phyloP scores from a whole-genome alignment of 352 stramenopile species.

The Pythium aquatile region DNA sequence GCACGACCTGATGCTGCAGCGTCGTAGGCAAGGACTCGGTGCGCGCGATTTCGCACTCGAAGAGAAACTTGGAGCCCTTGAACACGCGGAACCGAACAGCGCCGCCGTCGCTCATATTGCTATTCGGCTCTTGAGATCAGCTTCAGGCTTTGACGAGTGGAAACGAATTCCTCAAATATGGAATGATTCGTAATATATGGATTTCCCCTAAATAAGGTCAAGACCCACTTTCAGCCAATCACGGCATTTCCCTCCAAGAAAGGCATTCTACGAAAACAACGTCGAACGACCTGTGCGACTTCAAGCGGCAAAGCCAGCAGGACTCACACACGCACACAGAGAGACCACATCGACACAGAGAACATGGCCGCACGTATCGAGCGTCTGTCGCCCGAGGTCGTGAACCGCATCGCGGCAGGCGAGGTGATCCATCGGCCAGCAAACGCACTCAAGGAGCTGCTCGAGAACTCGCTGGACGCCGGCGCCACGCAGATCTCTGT shows the following conservation, averaged over 20 bases:
- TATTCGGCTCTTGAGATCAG: not conserved
- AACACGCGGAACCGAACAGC: constrained; percentile 54
- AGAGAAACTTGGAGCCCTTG: constrained; percentile 70
- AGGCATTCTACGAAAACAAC: constrained; percentile 1
- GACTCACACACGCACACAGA: not conserved
- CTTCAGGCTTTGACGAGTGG: constrained; percentile 10
- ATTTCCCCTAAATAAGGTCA: not conserved
- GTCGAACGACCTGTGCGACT: not conserved
- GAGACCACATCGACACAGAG: not conserved
- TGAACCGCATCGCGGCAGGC: constrained; percentile 93
- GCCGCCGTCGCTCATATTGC: constrained; percentile 3
- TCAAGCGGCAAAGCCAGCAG: not conserved
- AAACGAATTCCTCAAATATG: not conserved
- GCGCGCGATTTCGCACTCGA: constrained; percentile 45
- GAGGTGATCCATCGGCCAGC: constrained; percentile 96
- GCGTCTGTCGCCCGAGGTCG: constrained; percentile 88
- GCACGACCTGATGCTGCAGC: constrained; percentile 26
- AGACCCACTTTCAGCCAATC: constrained; percentile 37
- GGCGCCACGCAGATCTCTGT: constrained; percentile 84
- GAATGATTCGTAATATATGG: constrained; percentile 7
- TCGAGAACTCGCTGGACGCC: constrained; percentile 99
- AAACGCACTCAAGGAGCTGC: constrained; percentile 96
- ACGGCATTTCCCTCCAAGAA: constrained; percentile 42
- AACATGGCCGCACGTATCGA: constrained; percentile 59
- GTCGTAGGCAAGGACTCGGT: constrained; percentile 13